Percentiles rank a stretch among this genome's conserved stretches.
Conservation (phyloP, 306 rosid genomes). For the Lathyrus tuberosus region DNA sequence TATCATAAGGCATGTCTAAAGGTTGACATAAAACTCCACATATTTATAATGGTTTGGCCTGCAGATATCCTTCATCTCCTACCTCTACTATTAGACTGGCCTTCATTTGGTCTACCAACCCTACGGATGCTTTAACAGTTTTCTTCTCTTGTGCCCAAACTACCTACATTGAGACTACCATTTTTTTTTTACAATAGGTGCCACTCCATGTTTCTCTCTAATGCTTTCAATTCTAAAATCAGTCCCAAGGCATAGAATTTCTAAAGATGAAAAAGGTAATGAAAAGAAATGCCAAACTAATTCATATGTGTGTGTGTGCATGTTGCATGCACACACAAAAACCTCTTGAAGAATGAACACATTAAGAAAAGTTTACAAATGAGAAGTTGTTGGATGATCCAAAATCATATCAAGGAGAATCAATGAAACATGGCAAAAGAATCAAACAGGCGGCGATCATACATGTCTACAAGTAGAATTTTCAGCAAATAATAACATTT, state of each 20-base stretch:
- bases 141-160: background rate
- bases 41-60: background rate
- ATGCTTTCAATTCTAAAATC: background rate
- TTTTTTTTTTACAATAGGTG: background rate
- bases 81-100: background rate
- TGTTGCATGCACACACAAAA: background rate
- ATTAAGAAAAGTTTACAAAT: background rate
- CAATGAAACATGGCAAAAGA: conserved; percentile 18
- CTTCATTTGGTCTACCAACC: conserved; percentile 2
- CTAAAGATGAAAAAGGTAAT: background rate
- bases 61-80: background rate
- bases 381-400: conserved; percentile 30
- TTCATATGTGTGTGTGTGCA: background rate
- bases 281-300: conserved; percentile 7
- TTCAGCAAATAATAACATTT: conserved; percentile 23
- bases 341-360: background rate
- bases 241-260: background rate
- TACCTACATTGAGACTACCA: background rate
- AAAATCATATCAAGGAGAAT: conserved; percentile 30
- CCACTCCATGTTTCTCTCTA: background rate
- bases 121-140: background rate
- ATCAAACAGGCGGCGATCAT: conserved; percentile 8
- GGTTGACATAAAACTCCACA: background rate
- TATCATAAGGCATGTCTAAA: too few relatives aligned
- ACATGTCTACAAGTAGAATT: conserved; percentile 30